Percentiles rank a stretch among this genome's conserved stretches.
Conservation (phyloP, 2,329 filamentous ascomycete genomes). For the Aspergillus floridensis region DNA sequence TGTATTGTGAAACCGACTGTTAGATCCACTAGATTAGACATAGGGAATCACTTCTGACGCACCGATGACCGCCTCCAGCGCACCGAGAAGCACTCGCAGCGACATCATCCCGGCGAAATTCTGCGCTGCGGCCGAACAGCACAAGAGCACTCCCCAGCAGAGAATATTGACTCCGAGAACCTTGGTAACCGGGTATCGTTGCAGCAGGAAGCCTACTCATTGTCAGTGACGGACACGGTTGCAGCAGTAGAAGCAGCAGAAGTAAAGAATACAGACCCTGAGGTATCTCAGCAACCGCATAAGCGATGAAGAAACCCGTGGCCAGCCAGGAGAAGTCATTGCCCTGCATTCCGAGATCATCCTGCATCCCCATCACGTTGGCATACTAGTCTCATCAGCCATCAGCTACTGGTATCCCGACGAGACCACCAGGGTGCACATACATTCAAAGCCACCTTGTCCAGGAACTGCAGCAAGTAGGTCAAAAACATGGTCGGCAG, state of each 20-base stretch:
- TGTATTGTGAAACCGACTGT: not conserved
- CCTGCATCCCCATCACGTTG: slow-evolving; percentile 61
- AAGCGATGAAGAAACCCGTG: slow-evolving; percentile 62
- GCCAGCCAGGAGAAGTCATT: slow-evolving; percentile 64
- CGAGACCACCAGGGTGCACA: not conserved
- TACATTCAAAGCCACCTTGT: slow-evolving; percentile 64
- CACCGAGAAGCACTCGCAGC: slow-evolving; percentile 57
- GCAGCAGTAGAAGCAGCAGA: too few relatives aligned
- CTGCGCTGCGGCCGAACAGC: slow-evolving; percentile 47
- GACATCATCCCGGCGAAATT: slow-evolving; percentile 53
- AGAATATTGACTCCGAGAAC: slow-evolving; percentile 60
- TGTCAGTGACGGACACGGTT: not conserved
- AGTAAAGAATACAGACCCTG: slow-evolving; percentile 45
- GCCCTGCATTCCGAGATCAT: slow-evolving; percentile 54
- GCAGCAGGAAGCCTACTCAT: slow-evolving; percentile 54
- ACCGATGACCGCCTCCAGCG: slow-evolving; percentile 45
- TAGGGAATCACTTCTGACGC: too few relatives aligned
- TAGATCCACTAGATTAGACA: not conserved
- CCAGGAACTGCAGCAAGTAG: slow-evolving; percentile 63
- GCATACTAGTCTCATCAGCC: slow-evolving; percentile 51
- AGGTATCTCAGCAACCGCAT: slow-evolving; percentile 58
- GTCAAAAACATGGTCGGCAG: slow-evolving; percentile 61
- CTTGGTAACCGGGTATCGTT: slow-evolving; percentile 60
- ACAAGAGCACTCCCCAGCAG: slow-evolving; percentile 53
- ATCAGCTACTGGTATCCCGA: not conserved